These are phyloP conservation scores for Lasiodiplodia hormozganensis DNA, from an alignment of 2,329 filamentous ascomycete species.

Conservation along the genomic window DNA sequence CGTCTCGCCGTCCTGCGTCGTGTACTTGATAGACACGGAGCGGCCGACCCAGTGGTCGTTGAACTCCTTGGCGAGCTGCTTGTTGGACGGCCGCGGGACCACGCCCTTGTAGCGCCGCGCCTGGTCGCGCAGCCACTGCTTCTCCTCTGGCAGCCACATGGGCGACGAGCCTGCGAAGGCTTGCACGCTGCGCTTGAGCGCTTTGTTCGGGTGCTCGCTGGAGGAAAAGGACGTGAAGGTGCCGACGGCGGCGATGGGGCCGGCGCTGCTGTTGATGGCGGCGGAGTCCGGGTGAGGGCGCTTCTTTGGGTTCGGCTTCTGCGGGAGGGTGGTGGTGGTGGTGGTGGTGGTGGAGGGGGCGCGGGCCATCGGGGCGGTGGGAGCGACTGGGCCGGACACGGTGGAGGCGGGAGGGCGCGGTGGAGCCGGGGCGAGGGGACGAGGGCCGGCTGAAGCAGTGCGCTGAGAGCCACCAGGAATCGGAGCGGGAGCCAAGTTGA, in stretches of 20 bases:
- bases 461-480: too few relatives aligned
- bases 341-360: too few relatives aligned
- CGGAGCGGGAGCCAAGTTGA: not conserved
- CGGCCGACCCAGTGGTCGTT: not conserved
- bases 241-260: not conserved
- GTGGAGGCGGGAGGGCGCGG: not conserved
- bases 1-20: too few relatives aligned
- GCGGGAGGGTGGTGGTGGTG: not conserved
- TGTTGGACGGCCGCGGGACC: not conserved
- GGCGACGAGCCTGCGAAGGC: not conserved
- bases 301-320: not conserved
- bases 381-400: too few relatives aligned
- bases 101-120: not conserved
- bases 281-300: not conserved
- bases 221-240: not conserved
- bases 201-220: too few relatives aligned
- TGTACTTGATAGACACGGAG: fast-evolving
- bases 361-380: too few relatives aligned
- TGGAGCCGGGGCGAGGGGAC: too few relatives aligned
- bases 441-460: too few relatives aligned
- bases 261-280: not conserved
- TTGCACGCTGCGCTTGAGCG: not conserved
- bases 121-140: not conserved
- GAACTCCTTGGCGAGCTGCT: not conserved
- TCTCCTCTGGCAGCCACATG: not conserved